phyloP scores from a whole-genome alignment of 352 stramenopile genomes.

The Aphanomyces stellatus region DNA sequence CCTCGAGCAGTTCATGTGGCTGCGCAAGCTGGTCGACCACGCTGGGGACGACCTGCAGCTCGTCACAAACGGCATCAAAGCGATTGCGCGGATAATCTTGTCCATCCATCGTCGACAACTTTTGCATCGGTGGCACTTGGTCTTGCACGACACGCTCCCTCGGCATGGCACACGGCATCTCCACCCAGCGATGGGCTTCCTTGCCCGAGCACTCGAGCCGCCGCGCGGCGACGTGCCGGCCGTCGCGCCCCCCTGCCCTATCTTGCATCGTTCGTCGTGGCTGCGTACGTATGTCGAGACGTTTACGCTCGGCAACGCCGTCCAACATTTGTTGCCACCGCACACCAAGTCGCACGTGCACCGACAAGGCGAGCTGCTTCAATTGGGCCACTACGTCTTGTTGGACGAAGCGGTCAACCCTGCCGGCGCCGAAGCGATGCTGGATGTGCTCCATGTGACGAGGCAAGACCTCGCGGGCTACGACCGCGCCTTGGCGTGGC shows the following conservation, averaged over 20 bases:
- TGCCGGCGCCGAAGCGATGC: not conserved
- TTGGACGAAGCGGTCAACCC: slow-evolving; percentile 5
- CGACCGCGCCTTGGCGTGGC: not conserved
- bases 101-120: not conserved
- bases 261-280: not conserved
- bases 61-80: not conserved
- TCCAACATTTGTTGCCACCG: not conserved
- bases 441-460: not conserved
- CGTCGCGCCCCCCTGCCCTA: not conserved
- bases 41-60: not conserved
- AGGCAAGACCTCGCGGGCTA: not conserved
- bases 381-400: not conserved
- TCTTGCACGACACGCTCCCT: not conserved
- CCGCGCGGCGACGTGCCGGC: not conserved
- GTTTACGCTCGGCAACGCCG: not conserved
- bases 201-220: not conserved
- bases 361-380: not conserved
- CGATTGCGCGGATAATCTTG: not conserved
- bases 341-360: not conserved
- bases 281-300: not conserved
- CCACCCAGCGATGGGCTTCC: not conserved
- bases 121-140: not conserved
- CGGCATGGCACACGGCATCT: not conserved
- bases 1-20: not conserved
- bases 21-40: not conserved